phyloP scores from a whole-genome alignment of 2,329 filamentous ascomycete genomes.

The Fusarium verrucosum region DNA sequence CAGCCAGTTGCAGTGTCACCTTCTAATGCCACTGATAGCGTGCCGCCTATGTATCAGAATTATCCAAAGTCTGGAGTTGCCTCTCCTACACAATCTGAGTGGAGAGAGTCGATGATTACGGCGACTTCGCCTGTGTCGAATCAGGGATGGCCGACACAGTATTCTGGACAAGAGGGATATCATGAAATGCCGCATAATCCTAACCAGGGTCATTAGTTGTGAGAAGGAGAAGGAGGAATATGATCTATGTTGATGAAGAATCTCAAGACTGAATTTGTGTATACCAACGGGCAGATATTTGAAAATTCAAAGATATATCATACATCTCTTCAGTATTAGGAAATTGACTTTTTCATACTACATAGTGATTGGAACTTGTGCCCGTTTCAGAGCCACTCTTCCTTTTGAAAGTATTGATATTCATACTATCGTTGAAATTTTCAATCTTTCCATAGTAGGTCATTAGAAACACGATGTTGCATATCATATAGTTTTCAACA shows the following conservation, averaged over 20 bases:
- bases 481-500: neutral
- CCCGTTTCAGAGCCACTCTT: neutral
- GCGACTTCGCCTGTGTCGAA: conserved; percentile 13
- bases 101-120: conserved; percentile 10
- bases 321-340: neutral
- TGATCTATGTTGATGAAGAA: neutral
- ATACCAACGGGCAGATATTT: neutral
- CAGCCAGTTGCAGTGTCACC: neutral
- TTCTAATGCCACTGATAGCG: neutral
- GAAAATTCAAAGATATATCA: neutral
- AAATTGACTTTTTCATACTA: too few relatives aligned
- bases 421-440: neutral
- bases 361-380: too few relatives aligned
- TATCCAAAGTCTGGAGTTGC: conserved; percentile 1
- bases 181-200: conserved; percentile 1
- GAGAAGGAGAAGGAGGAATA: neutral
- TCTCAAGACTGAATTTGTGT: neutral
- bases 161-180: neutral
- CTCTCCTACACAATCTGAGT: conserved; percentile 16
- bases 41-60: conserved; percentile 5
- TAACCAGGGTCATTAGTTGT: neutral
- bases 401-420: neutral
- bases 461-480: neutral
- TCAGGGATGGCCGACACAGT: conserved; percentile 8
- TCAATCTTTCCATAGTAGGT: too few relatives aligned